These are phyloP conservation scores for Colletotrichum graminicola DNA, from an alignment of 2,329 filamentous ascomycete genomes.

Conservation along the genomic window DNA sequence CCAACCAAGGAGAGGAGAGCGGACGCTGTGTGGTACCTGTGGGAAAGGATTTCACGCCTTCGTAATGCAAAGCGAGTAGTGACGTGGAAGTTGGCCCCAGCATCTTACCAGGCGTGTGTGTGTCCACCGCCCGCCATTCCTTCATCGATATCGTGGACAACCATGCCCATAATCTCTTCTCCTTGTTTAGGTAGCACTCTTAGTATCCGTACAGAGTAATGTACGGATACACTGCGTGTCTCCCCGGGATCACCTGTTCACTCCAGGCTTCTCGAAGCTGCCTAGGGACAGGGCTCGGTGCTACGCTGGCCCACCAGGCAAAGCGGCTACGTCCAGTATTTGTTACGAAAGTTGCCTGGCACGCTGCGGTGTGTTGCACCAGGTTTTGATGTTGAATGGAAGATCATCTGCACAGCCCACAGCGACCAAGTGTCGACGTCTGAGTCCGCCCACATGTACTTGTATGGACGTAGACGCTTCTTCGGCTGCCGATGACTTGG, in stretches of 20 bases:
- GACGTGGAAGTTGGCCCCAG: slow-evolving; percentile 33
- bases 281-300: slow-evolving; percentile 24
- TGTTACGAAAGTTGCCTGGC: slow-evolving; percentile 12
- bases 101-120: slow-evolving; percentile 8
- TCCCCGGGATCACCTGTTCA: slow-evolving; percentile 28
- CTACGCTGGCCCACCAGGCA: slow-evolving; percentile 4
- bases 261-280: slow-evolving; percentile 38
- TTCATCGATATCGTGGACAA: slow-evolving; percentile 24
- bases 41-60: slow-evolving; percentile 2
- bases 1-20: not conserved
- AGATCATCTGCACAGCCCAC: slow-evolving; percentile 21
- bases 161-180: slow-evolving; percentile 14
- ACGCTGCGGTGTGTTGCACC: not conserved
- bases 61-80: slow-evolving; percentile 8
- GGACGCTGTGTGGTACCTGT: not conserved
- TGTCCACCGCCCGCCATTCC: slow-evolving; percentile 5
- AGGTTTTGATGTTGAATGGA: not conserved
- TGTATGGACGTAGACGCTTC: not conserved
- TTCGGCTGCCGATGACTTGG: too few species aligned
- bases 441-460: not conserved
- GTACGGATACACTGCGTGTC: not conserved
- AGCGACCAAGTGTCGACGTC: slow-evolving; percentile 1
- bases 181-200: slow-evolving; percentile 15
- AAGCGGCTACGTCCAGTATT: not conserved
- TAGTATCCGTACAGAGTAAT: not conserved